Percentiles rank a stretch among this genome's conserved stretches.
Conservation (phyloP, 441 rosid species). For the Syzygium malaccense region DNA sequence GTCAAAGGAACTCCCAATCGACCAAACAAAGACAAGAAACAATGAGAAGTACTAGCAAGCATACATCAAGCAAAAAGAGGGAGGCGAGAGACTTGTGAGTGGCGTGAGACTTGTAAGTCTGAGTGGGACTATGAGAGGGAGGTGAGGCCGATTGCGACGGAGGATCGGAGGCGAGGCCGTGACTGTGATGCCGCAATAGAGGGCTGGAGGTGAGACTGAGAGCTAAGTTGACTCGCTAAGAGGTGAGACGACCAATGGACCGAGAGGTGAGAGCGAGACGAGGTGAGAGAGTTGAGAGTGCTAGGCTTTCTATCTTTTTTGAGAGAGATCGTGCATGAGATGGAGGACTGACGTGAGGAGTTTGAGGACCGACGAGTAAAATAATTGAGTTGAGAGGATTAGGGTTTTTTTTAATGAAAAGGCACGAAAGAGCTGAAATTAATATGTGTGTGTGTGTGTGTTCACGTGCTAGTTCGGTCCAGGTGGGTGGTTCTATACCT, state of each 20-base stretch:
- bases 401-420: background rate
- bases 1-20: too few relatives aligned
- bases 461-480: fast-evolving
- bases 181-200: background rate
- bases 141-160: background rate
- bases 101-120: too few relatives aligned
- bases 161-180: background rate
- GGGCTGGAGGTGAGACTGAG: background rate
- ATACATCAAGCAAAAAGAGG: background rate
- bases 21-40: too few relatives aligned
- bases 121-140: background rate
- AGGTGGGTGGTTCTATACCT: too few relatives aligned
- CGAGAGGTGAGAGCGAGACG: background rate
- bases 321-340: background rate
- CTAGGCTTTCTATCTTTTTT: background rate
- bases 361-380: background rate
- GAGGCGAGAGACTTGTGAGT: background rate
- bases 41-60: too few relatives aligned
- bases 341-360: background rate
- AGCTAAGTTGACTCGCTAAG: background rate
- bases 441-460: too few relatives aligned
- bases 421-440: background rate
- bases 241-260: background rate
- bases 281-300: background rate
- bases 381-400: background rate